Evolutionary conservation across 345 rosid genomes (phyloP).

Genomic region (Salix purpurea): DNA sequence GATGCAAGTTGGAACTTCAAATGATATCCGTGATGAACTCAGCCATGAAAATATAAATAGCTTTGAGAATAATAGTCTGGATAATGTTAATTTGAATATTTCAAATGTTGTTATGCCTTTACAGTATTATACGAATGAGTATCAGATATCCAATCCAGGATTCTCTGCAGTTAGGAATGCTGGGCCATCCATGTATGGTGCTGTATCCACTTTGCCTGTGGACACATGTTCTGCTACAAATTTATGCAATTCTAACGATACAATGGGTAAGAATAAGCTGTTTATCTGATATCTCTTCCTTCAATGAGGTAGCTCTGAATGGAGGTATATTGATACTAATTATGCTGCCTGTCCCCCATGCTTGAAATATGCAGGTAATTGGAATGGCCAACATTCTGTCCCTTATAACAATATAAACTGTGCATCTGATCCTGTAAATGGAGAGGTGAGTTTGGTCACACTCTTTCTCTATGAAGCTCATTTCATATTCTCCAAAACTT

Average conservation of each 20-base stretch:
- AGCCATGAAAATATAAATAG: conserved; percentile 41
- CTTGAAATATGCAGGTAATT: conserved; percentile 27
- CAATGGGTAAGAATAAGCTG: conserved; percentile 26
- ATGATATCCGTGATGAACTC: conserved; percentile 76
- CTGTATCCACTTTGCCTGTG: conserved; percentile 22
- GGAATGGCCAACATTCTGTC: conserved; percentile 24
- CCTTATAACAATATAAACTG: conserved; percentile 11
- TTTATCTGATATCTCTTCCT: conserved; percentile 1
- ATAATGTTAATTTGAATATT: conserved; percentile 34
- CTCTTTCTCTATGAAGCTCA: neutral
- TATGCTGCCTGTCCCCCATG: conserved; percentile 11
- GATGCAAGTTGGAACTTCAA: conserved; percentile 35
- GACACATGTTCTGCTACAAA: conserved; percentile 9
- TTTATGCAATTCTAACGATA: conserved; percentile 26
- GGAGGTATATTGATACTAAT: conserved; percentile 11
- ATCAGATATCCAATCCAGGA: conserved; percentile 66
- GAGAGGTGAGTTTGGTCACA: conserved; percentile 36
- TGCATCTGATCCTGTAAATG: conserved; percentile 11
- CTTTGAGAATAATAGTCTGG: conserved; percentile 42
- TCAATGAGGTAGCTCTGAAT: conserved; percentile 4
- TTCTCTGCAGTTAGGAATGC: conserved; percentile 32
- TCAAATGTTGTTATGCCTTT: conserved; percentile 83
- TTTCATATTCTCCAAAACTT: neutral
- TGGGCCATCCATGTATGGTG: conserved; percentile 29
- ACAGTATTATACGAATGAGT: conserved; percentile 72